Evolutionary conservation across 2,329 filamentous ascomycete genomes (phyloP).

Genomic region (Pyricularia grisea): DNA sequence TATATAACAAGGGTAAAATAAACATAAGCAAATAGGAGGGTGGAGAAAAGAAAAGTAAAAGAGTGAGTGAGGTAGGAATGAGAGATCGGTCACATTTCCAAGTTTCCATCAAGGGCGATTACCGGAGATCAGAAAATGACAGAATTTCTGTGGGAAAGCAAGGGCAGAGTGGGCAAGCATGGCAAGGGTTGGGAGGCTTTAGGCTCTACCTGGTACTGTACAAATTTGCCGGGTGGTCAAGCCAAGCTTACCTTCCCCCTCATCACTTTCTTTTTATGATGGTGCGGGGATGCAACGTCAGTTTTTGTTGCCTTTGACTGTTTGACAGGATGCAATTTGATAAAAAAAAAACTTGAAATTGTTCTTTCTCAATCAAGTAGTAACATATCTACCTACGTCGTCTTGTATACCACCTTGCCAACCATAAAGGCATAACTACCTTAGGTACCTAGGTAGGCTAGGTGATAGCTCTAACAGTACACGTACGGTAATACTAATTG

Average conservation of each 20-base stretch:
- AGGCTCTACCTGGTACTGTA: too few species aligned
- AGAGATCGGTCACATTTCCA: background rate
- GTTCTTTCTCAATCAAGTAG: background rate
- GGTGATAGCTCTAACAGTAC: too few species aligned
- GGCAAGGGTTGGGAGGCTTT: background rate
- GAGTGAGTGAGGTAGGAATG: background rate
- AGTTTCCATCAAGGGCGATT: background rate
- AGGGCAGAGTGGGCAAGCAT: background rate
- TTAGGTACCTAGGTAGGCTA: too few species aligned
- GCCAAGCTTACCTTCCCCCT: background rate
- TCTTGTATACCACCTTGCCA: too few species aligned
- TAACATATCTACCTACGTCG: too few species aligned
- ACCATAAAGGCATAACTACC: too few species aligned
- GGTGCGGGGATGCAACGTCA: background rate
- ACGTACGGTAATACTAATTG: too few species aligned
- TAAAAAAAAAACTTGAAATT: background rate
- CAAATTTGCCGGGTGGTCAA: background rate
- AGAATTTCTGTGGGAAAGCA: background rate
- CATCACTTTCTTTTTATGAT: background rate
- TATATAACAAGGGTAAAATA: too few species aligned
- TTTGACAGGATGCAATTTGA: background rate
- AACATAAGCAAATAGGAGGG: background rate
- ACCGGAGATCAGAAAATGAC: background rate
- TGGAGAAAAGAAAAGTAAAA: background rate
- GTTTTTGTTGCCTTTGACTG: background rate